Evolutionary conservation across 495 filamentous ascomycete species (phyloP), one percentile per base, ranked within the genome.

Genomic region (Podospora didyma): DNA sequence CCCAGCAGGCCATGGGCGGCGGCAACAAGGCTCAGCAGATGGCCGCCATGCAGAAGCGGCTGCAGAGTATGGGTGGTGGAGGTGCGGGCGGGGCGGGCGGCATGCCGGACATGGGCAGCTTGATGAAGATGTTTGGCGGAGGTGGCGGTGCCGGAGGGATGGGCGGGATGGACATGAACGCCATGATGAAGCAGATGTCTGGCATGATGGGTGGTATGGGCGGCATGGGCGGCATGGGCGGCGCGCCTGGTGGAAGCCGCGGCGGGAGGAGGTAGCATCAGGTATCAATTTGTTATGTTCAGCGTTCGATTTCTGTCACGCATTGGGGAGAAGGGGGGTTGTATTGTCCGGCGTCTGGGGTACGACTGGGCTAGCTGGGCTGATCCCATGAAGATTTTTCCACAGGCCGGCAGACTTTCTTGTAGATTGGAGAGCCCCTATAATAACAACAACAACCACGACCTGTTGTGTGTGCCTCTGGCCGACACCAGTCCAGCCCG

Each of bases 11-110:
- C 58, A 88, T 96, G 84, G 89, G 86, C 48, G 92, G 93, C 48
- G 75, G 71, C 17, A 96, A 96, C 75, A 89, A 90, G 65, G 80
- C 89, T 20, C 92, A 96, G 69, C 94, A 97, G 78, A 82, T 97
- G 78, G 95, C 93, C 0, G 95, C 94, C 20, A 96, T 97, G 93
- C 94, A 98, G 75, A 95, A 94, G 72, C 79, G 91, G 16, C 79
- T 98, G 78, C 87, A 90, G 62, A 89, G 88, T 62, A 95, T 97
- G 89, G 94, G 94, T 19, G 89, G 88, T 42, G 82, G 62, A n/a
- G 74, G 70, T 14, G 79, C 64, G 9, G 78, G 74, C 41, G 73
- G 72, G 20, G 48, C 26, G 7, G 61, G 57, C 19, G 83, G 84
- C 19, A 88, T 89, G 83, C 85, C 86, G 20, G 89, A 90, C 61